These are phyloP conservation scores for Colletotrichum tropicale DNA, from an alignment of 2,329 filamentous ascomycete species.

Conservation along the genomic window DNA sequence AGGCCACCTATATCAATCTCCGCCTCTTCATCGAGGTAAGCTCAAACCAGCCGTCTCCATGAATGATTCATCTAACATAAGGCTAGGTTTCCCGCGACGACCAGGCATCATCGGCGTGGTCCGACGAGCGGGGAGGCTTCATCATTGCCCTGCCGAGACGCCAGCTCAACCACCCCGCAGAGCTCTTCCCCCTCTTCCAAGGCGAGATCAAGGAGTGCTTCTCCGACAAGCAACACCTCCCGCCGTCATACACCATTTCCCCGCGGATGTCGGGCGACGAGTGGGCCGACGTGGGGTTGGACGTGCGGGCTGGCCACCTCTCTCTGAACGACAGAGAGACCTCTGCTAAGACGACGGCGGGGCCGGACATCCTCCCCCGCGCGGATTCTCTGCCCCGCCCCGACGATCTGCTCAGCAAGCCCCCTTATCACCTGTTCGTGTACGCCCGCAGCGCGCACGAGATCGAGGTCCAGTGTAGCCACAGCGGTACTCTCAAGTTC, in stretches of 20 bases:
- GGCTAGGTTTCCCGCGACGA: constrained; percentile 26
- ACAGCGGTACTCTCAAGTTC: constrained; percentile 48
- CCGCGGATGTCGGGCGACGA: constrained; percentile 33
- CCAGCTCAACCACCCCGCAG: constrained; percentile 30
- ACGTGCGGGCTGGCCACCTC: constrained; percentile 28
- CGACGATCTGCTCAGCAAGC: constrained; percentile 49
- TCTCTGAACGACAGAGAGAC: constrained; percentile 8
- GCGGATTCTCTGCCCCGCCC: constrained; percentile 46
- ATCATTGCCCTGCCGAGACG: constrained; percentile 41
- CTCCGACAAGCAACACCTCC: constrained; percentile 21
- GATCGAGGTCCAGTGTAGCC: constrained; percentile 51
- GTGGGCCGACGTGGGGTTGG: constrained; percentile 48
- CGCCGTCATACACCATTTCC: neutral
- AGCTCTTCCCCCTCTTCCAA: constrained; percentile 40
- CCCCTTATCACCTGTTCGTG: constrained; percentile 53
- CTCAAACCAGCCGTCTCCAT: neutral
- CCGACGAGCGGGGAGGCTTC: constrained; percentile 38
- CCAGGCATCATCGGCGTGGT: constrained; percentile 41
- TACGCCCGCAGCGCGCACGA: constrained; percentile 27
- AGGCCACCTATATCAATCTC: constrained; percentile 27
- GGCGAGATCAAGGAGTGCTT: constrained; percentile 40
- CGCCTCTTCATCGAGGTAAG: constrained; percentile 41
- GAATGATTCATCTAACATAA: too few species aligned
- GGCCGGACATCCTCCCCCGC: constrained; percentile 42
- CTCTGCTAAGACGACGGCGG: neutral